Conservation (phyloP, 1,284 basidiomycete species). For the Cryptococcus sp. region DNA sequence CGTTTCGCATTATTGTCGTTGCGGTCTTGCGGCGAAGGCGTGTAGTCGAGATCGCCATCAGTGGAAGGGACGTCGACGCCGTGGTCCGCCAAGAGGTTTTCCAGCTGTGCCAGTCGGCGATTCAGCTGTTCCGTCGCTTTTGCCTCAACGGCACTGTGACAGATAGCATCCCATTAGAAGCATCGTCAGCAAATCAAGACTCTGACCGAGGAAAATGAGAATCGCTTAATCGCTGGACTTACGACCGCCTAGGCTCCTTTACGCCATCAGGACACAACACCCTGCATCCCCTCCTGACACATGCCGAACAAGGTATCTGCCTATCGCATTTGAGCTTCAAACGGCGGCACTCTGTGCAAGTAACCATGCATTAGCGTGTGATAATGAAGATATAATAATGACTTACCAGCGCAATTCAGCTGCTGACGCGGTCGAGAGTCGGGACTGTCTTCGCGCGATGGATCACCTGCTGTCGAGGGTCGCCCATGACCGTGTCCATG, state of each 20-base stretch:
- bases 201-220: neutral
- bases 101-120: constrained; percentile 24
- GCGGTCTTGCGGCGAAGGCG: neutral
- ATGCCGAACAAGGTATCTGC: constrained; percentile 38
- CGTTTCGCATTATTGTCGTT: neutral
- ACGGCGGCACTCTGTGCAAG: constrained; percentile 23
- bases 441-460: neutral
- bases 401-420: constrained; percentile 21
- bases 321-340: constrained; percentile 40
- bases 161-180: neutral
- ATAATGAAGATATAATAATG: no score
- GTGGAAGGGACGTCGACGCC: constrained; percentile 15
- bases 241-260: constrained; percentile 25
- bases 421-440: constrained; percentile 11
- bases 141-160: constrained; percentile 14
- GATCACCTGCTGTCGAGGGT: no score
- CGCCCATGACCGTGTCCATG: no score
- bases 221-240: constrained; percentile 6
- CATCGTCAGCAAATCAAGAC: neutral
- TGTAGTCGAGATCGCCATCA: no score
- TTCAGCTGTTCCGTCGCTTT: constrained; percentile 24
- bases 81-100: constrained; percentile 22
- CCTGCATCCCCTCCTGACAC: constrained; percentile 36
- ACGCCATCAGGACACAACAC: constrained; percentile 39
- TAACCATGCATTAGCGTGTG: neutral